Percentiles rank a stretch among this genome's conserved stretches.
Evolutionary conservation across 495 filamentous ascomycete genomes (phyloP).

Genomic region (Talaromyces nanjingensis): DNA sequence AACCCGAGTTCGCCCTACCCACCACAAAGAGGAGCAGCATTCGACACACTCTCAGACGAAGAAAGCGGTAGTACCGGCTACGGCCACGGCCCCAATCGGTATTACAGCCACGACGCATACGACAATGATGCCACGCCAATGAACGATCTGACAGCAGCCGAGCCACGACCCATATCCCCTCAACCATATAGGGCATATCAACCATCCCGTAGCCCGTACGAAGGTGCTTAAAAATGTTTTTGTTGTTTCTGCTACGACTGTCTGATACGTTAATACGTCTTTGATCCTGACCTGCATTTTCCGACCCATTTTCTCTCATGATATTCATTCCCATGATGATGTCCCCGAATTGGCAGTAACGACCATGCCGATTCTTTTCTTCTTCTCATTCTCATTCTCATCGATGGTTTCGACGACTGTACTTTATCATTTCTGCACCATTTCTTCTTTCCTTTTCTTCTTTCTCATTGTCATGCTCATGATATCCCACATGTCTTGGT

Average conservation of each 20-base stretch:
- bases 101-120: constrained; percentile 1
- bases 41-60: constrained; percentile 17
- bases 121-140: background rate
- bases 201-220: constrained; percentile 1
- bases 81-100: background rate
- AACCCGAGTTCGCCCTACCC: constrained; percentile 22
- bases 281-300: background rate
- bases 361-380: constrained; percentile 2
- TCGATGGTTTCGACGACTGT: constrained; percentile 5
- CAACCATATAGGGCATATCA: constrained; percentile 6
- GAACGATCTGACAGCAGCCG: background rate
- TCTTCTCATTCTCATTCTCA: background rate
- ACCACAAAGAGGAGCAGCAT: background rate
- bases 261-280: background rate
- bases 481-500: constrained; percentile 17
- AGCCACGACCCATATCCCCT: constrained; percentile 8
- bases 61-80: background rate
- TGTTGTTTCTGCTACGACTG: background rate
- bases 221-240: background rate
- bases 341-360: background rate
- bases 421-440: background rate
- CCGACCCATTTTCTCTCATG: background rate
- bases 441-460: constrained; percentile 5
- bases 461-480: constrained; percentile 13
- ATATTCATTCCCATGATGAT: background rate